Percentiles rank a stretch among this genome's conserved stretches.
Conservation (phyloP, 495 filamentous ascomycete genomes). For the Parachaetomium inaequale region DNA sequence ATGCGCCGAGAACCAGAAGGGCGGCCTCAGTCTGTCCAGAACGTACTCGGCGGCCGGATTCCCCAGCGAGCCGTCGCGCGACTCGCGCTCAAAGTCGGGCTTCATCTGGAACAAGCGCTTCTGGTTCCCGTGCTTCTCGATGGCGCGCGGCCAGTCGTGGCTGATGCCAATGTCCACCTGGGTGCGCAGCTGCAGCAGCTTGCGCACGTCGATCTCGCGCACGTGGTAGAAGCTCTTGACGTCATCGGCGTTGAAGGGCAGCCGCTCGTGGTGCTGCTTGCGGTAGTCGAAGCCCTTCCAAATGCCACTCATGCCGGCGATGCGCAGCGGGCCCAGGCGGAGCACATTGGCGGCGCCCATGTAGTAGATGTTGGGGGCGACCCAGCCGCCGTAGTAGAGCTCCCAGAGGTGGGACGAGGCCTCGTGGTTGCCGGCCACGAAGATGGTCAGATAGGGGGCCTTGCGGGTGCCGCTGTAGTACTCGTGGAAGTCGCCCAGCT, state of each 20-base stretch:
- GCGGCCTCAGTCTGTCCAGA: slow-evolving; percentile 73
- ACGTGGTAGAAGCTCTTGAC: slow-evolving; percentile 79
- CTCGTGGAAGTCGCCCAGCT: slow-evolving; percentile 83
- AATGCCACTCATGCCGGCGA: slow-evolving; percentile 88
- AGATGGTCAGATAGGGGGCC: slow-evolving; percentile 86
- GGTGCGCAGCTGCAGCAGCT: slow-evolving; percentile 76
- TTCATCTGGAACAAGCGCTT: slow-evolving; percentile 64
- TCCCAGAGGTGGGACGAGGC: slow-evolving; percentile 82
- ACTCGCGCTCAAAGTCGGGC: slow-evolving; percentile 68
- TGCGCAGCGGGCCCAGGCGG: slow-evolving; percentile 74
- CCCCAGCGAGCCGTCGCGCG: slow-evolving; percentile 66
- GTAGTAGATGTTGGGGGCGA: slow-evolving; percentile 94
- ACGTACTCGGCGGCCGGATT: slow-evolving; percentile 72
- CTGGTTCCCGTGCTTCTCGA: slow-evolving; percentile 71
- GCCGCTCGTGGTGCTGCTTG: slow-evolving; percentile 75
- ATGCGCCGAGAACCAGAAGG: slow-evolving; percentile 93
- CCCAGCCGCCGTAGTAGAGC: slow-evolving; percentile 95
- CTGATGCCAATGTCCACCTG: slow-evolving; percentile 87
- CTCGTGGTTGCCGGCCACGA: slow-evolving; percentile 93
- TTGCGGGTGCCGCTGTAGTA: slow-evolving; percentile 77
- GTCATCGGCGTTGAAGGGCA: slow-evolving; percentile 74
- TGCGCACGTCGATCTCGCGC: slow-evolving; percentile 84
- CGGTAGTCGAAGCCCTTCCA: slow-evolving; percentile 84
- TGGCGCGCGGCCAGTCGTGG: slow-evolving; percentile 86
- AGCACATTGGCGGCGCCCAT: slow-evolving; percentile 87